Conservation (phyloP, 768 basidiomycete genomes). For the Pisolithus sp. region DNA sequence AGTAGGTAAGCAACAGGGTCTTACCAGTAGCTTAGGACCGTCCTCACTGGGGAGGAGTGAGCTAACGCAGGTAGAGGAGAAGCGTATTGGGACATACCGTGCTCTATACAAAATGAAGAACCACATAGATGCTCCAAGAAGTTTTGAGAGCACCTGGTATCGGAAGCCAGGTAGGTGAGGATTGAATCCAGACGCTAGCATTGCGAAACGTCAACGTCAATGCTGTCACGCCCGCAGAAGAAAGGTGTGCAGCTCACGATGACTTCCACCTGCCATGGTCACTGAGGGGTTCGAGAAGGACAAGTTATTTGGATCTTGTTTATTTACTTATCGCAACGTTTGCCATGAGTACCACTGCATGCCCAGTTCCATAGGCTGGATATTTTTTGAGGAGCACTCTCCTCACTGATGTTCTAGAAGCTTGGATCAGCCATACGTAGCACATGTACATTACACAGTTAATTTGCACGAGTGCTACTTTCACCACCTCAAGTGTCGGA, state of each 20-base stretch:
- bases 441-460: no score
- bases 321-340: slow-evolving; percentile 18
- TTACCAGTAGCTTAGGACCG: slow-evolving; percentile 66
- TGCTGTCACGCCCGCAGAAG: background rate
- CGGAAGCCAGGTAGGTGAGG: slow-evolving; percentile 78
- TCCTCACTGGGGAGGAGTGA: slow-evolving; percentile 49
- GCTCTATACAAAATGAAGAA: slow-evolving; percentile 98
- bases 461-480: no score
- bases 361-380: no score
- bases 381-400: no score
- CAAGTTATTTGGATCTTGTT: slow-evolving; percentile 14
- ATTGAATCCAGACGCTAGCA: slow-evolving; percentile 69
- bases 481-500: no score
- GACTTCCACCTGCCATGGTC: slow-evolving; percentile 29
- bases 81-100: slow-evolving; percentile 49
- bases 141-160: slow-evolving; percentile 76
- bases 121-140: slow-evolving; percentile 92
- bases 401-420: no score
- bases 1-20: background rate
- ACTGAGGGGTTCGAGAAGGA: slow-evolving; percentile 12
- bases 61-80: slow-evolving; percentile 2
- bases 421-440: no score
- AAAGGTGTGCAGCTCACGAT: slow-evolving; percentile 17
- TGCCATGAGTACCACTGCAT: no score
- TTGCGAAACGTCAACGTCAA: slow-evolving; percentile 1